Conservation (phyloP, 1,284 basidiomycete species). For the Cutaneotrichosporon sp. region DNA sequence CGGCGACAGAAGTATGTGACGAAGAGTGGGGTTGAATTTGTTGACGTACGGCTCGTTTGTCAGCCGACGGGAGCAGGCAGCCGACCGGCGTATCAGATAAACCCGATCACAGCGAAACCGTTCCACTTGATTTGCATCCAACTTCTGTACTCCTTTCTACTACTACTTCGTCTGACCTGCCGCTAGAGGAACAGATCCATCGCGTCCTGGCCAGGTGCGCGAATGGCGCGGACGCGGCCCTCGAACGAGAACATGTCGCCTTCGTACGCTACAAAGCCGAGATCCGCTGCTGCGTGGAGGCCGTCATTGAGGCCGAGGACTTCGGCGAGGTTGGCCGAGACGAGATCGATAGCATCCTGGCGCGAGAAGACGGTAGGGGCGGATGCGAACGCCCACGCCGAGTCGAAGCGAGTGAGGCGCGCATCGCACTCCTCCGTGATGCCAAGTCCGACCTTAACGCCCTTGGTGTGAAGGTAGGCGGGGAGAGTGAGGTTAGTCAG, state of each 20-base stretch:
- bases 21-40: too few relatives aligned
- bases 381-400: conserved; percentile 57
- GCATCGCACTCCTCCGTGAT: conserved; percentile 60
- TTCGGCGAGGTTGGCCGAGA: conserved; percentile 60
- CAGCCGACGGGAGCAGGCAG: too few relatives aligned
- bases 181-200: conserved; percentile 35
- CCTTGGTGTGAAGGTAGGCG: conserved; percentile 59
- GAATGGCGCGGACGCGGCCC: conserved; percentile 34
- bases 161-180: background rate
- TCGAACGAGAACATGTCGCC: conserved; percentile 39
- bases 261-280: conserved; percentile 64
- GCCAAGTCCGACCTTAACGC: conserved; percentile 70
- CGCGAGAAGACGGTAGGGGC: conserved; percentile 54
- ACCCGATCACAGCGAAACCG: background rate
- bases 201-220: conserved; percentile 17
- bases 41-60: too few relatives aligned
- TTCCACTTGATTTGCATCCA: background rate
- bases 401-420: conserved; percentile 65
- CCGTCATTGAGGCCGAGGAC: conserved; percentile 56
- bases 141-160: background rate
- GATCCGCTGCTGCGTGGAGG: conserved; percentile 21
- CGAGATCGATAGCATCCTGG: conserved; percentile 58
- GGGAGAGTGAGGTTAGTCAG: conserved; percentile 63
- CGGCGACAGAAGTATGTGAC: too few relatives aligned
- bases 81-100: background rate